A percentile compares a stretch with the other conserved stretches of the same genome.
Evolutionary conservation across 2,329 filamentous ascomycete species (phyloP).

Genomic region (Macrophomina tecta): DNA sequence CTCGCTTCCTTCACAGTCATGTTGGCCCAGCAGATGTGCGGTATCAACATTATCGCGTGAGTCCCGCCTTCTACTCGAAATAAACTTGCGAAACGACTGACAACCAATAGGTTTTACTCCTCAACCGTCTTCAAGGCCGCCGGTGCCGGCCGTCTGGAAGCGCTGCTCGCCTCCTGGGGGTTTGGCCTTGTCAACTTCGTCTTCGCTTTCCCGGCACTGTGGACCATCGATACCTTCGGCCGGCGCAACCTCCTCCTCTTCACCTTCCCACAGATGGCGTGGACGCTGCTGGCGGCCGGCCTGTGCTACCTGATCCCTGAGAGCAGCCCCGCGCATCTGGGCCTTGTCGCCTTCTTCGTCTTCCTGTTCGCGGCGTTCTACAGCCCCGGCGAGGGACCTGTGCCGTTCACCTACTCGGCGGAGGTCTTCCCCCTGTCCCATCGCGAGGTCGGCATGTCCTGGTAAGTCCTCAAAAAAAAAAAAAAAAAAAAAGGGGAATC

Average conservation of each 20-base stretch:
- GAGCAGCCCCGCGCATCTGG: constrained; percentile 49
- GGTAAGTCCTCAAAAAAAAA: constrained; percentile 34
- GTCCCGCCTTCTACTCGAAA: background rate
- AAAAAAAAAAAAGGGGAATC: background rate
- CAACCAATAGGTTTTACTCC: constrained; percentile 49
- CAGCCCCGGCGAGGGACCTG: constrained; percentile 55
- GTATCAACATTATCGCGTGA: constrained; percentile 52
- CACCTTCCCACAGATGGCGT: constrained; percentile 59
- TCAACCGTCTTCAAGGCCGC: constrained; percentile 57
- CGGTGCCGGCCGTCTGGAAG: constrained; percentile 48
- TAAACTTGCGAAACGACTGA: too few species aligned
- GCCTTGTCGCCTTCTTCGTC: constrained; percentile 62
- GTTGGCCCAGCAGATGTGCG: constrained; percentile 70
- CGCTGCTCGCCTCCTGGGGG: constrained; percentile 62
- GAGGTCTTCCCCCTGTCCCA: constrained; percentile 75
- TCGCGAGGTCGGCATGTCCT: constrained; percentile 74
- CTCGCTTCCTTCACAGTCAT: constrained; percentile 80
- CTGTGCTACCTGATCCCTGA: constrained; percentile 60
- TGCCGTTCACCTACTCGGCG: constrained; percentile 71
- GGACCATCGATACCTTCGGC: constrained; percentile 62
- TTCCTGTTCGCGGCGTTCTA: constrained; percentile 60
- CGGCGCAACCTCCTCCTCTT: constrained; percentile 57
- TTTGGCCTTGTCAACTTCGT: constrained; percentile 66
- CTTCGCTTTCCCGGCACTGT: constrained; percentile 65
- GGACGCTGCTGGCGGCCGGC: constrained; percentile 55